Evolutionary conservation across 345 rosid species (phyloP), one percentile per base, ranked within the genome.

Genomic region (Pelargonium nanum): DNA sequence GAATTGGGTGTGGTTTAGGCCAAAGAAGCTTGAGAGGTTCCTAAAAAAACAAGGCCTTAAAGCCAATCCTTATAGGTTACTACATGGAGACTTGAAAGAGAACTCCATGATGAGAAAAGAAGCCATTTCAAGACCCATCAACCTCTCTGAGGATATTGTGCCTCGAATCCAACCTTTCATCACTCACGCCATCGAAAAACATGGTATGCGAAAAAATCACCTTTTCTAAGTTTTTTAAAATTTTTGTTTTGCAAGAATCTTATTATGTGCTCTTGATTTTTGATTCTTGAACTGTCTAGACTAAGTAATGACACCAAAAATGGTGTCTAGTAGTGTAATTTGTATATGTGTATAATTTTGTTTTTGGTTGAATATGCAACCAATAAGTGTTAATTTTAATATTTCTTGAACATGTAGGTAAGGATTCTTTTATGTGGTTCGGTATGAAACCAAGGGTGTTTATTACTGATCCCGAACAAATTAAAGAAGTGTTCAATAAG

Each of bases 1-100:
- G 59, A 69, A 71, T 22, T 68, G 79, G 82, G 67, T 77, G 1
- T 80, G 82, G 86, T 62, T 85, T 25, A 69, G 74, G n/a, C n/a
- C n/a, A n/a, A n/a, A n/a, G n/a, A n/a, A n/a, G n/a, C n/a, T n/a
- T n/a, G n/a, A n/a, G n/a, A 75, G 55, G 62, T 53, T 12, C 52
- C 63, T 85, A 24, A 77, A 68, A 71, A 51, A 62, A 51, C 83
- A 77, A 32, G 88, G 86, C 24, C 69, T 85, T 50, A 12, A 44
- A 6, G 85, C 81, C 63, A 75, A 75, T 24, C 69, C 77, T 1
- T 81, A 77, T 58, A 59, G 65, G 28, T 62, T 73, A 40, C 19
- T 72, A n/a, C 54, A 59, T 40, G 86, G 85, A 64, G 88, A 83
- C 69, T 32, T 65, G 15, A 75, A 66, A 65, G 75, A 66, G 26